Evolutionary conservation across 495 filamentous ascomycete species (phyloP).

Genomic region (Tuber magnatum): DNA sequence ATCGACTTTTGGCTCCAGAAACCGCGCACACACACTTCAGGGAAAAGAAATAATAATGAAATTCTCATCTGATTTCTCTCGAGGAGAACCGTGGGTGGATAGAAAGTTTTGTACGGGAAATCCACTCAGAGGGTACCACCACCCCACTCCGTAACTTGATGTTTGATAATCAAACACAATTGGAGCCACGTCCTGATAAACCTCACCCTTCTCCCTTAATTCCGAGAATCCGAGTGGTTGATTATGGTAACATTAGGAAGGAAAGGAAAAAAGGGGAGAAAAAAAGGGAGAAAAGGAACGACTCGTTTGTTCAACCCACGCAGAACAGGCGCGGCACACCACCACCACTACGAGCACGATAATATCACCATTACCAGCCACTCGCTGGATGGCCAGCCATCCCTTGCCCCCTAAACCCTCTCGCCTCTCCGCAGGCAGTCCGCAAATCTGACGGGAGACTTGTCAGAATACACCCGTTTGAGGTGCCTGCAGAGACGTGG

Average conservation of each 20-base stretch:
- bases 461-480: not conserved
- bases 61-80: slow-evolving; percentile 5
- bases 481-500: slow-evolving; percentile 2
- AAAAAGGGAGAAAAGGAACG: not conserved
- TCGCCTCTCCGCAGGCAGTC: not conserved
- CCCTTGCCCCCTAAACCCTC: not conserved
- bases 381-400: not conserved
- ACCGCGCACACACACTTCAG: slow-evolving; percentile 31
- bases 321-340: not conserved
- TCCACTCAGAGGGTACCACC: slow-evolving; percentile 3
- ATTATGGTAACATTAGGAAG: slow-evolving; percentile 4
- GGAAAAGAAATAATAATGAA: not conserved
- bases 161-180: slow-evolving; percentile 17
- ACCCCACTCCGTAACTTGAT: slow-evolving; percentile 17
- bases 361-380: not conserved
- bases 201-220: not conserved
- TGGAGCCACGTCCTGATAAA: slow-evolving; percentile 30
- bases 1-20: slow-evolving; percentile 24
- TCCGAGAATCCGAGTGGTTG: slow-evolving; percentile 19
- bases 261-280: not conserved
- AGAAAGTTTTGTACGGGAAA: slow-evolving; percentile 4
- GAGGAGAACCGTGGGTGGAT: slow-evolving; percentile 9
- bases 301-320: not conserved
- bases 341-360: not conserved
- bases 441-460: slow-evolving; percentile 3